Percentiles rank a stretch among this genome's conserved stretches.
Conservation (phyloP, 129 eudicot species). For the Flaveria bidentis region DNA sequence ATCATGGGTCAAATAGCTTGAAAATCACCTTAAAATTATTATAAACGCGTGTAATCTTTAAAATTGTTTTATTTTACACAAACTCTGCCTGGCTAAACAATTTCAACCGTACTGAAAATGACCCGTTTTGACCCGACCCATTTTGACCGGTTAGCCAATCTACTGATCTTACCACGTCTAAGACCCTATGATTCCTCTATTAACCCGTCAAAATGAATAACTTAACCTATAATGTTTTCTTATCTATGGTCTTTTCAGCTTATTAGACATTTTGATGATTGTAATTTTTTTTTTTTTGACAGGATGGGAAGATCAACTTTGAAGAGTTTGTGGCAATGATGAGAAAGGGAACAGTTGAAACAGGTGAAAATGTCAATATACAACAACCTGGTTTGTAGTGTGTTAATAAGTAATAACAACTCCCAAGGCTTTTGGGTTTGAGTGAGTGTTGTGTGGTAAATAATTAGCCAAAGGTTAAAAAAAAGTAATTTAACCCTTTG, state of each 20-base stretch:
- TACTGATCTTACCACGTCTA: too few relatives aligned
- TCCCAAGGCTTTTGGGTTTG: slow-evolving; percentile 20
- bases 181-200: too few relatives aligned
- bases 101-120: neutral
- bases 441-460: slow-evolving; percentile 34
- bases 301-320: slow-evolving; percentile 87
- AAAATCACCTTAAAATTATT: neutral
- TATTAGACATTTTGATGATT: neutral
- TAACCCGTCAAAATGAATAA: neutral
- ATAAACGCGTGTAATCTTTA: neutral
- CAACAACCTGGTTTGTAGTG: slow-evolving; percentile 32
- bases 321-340: slow-evolving; percentile 84
- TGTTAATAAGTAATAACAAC: neutral
- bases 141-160: neutral
- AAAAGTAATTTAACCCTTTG: slow-evolving; percentile 14
- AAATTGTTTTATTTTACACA: neutral
- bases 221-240: too few relatives aligned
- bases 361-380: slow-evolving; percentile 32
- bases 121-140: neutral
- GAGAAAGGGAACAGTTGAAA: slow-evolving; percentile 74
- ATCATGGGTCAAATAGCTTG: neutral
- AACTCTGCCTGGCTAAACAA: neutral
- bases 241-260: neutral
- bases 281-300: neutral
- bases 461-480: slow-evolving; percentile 32